phyloP scores from a whole-genome alignment of 176 grass and related monocot genomes.

The maize (Zea mays) region Zm-B73-REFERENCE-NAM-5.0 NC_050104.1:74447501-74448000 shows the following conservation, averaged over 20 bases:
- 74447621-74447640: constrained; percentile 85
- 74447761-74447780: constrained; percentile 3
- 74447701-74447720: constrained; percentile 26
- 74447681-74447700: constrained; percentile 28
- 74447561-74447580: constrained; percentile 90
- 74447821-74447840: constrained; percentile 2
- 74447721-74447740: constrained; percentile 9
- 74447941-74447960: neutral
- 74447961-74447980: constrained; percentile 7
- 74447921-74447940: neutral
- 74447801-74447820: constrained; percentile 5
- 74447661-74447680: constrained; percentile 93
- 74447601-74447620: constrained; percentile 98
- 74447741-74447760: constrained; percentile 6
- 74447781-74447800: neutral
- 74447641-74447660: constrained; percentile 98
- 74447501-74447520: constrained; percentile 32
- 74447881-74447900: neutral
- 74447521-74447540: constrained; percentile 41
- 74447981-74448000: constrained; percentile 3
- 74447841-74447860: constrained; percentile 15
- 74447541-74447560: constrained; percentile 97
- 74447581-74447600: constrained; percentile 97
- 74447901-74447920: neutral
- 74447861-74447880: neutral